Base-by-base conservation (phyloP, 2,329 filamentous ascomycete species). In the Beauveria bassiana region DNA sequence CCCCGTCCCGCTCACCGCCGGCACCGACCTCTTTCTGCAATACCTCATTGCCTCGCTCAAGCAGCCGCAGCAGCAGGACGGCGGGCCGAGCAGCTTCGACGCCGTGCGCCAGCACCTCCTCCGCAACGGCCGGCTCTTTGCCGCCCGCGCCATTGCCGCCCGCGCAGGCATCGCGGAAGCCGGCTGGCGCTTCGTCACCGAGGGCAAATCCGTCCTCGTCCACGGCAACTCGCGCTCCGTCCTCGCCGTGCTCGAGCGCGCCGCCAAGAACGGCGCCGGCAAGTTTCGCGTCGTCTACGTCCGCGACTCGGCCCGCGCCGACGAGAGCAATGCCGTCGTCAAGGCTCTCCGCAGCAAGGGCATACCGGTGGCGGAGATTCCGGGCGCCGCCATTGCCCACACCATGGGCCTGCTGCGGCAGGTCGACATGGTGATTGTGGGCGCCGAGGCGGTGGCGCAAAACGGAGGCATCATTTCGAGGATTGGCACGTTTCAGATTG, bases 1-100 rank as follows among this genome's bases (percentile, higher is more conserved):
- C 76, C 90, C 93, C 16, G 90, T 98, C 61, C 93, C 93, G 5
- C 85, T 98, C 18, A 92, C 90, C 54, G 95, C 96, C 61, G 95
- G 95, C 69, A 96, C 93, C 63, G 93, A 97, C 73, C 86, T 98
- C 63, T 98, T 99, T 80, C 90, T 95, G 73, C 89, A 93, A 72
- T 98, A 96, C 76, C 85, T 99, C 68, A 88, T 96, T 69, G 86
- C 87, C 61, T 91, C 82, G 65, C 80, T 88, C 71, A 83, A 82
- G 76, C 79, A 82, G 77, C 79, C 81, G 66, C 75, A 77, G 76
- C 79, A 82, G 77, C 79, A 81, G 66, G 75, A 77, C 56, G 31
- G 31, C 28, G 10, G 31, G 34, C 20, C 34, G 38, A 72, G 69
- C 68, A 72, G 69, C 68, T 98, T 98, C 74, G 89, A 93, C 65